Evolutionary conservation across 1,139 yeast species (phyloP).

Genomic region (Hanseniaspora sp.): DNA sequence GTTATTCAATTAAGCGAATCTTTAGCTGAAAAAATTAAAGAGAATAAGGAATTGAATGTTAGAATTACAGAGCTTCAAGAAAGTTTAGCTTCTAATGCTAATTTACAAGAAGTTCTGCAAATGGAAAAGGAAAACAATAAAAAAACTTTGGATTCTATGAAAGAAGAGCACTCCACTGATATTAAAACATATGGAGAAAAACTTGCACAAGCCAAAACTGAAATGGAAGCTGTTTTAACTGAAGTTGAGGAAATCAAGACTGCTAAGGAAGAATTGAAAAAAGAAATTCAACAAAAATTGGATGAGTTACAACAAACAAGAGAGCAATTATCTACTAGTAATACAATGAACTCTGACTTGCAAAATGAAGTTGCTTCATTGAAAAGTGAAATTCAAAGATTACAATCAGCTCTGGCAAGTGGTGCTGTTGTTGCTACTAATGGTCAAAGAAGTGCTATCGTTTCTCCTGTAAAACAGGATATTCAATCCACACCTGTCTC

Average conservation of each 20-base stretch:
- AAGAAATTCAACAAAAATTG: slow-evolving; percentile 50
- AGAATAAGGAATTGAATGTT: slow-evolving; percentile 57
- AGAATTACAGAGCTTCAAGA: slow-evolving; percentile 51
- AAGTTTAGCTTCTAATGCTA: slow-evolving; percentile 48
- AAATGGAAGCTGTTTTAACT: slow-evolving; percentile 50
- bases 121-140: slow-evolving; percentile 46
- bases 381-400: slow-evolving; percentile 50
- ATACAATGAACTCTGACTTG: slow-evolving; percentile 57
- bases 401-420: slow-evolving; percentile 30
- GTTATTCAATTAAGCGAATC: slow-evolving; percentile 88
- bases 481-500: slow-evolving; percentile 23
- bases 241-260: slow-evolving; percentile 55
- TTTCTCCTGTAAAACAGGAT: slow-evolving; percentile 5
- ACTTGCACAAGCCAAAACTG: slow-evolving; percentile 44
- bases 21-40: slow-evolving; percentile 64
- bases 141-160: slow-evolving; percentile 37
- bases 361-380: slow-evolving; percentile 59
- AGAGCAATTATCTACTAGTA: slow-evolving; percentile 50
- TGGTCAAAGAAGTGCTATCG: slow-evolving; percentile 4
- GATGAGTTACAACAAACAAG: slow-evolving; percentile 55
- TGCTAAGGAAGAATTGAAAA: slow-evolving; percentile 54
- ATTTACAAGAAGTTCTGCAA: slow-evolving; percentile 47
- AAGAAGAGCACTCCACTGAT: slow-evolving; percentile 41
- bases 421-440: slow-evolving; percentile 15
- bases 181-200: slow-evolving; percentile 47